phyloP scores from a whole-genome alignment of 495 filamentous ascomycete genomes.

The Aspergillus avenaceus region DNA sequence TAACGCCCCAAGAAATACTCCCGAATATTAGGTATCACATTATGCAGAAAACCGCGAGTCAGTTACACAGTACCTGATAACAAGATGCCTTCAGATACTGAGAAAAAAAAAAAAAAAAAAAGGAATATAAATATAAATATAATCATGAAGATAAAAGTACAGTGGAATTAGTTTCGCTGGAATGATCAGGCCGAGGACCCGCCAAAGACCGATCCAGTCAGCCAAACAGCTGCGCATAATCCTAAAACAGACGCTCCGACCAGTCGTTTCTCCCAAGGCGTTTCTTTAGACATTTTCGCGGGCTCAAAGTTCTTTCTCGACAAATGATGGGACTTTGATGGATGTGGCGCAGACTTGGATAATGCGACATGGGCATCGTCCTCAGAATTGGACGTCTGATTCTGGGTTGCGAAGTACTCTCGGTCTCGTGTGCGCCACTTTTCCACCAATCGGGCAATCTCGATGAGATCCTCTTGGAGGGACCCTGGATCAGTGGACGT shows the following conservation, averaged over 20 bases:
- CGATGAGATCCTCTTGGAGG: slow-evolving; percentile 70
- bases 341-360: slow-evolving; percentile 5
- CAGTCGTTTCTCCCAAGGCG: slow-evolving; percentile 66
- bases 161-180: neutral
- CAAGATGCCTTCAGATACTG: no score
- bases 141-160: no score
- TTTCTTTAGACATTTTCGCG: slow-evolving; percentile 61
- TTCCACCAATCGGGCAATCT: slow-evolving; percentile 57
- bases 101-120: no score
- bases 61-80: neutral
- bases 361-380: slow-evolving; percentile 2
- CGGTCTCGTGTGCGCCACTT: slow-evolving; percentile 39
- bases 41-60: neutral
- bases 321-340: slow-evolving; percentile 19
- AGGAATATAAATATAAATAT: no score
- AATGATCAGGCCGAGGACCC: slow-evolving; percentile 18
- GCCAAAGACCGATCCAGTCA: slow-evolving; percentile 50
- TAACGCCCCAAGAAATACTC: neutral
- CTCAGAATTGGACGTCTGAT: slow-evolving; percentile 32
- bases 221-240: slow-evolving; percentile 66
- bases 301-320: slow-evolving; percentile 43
- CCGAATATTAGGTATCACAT: neutral
- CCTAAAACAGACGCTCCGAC: slow-evolving; percentile 60
- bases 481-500: slow-evolving; percentile 48
- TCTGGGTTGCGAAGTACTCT: slow-evolving; percentile 26